phyloP scores from a whole-genome alignment of 768 basidiomycete species.

The Lactifluus echinatus region DNA sequence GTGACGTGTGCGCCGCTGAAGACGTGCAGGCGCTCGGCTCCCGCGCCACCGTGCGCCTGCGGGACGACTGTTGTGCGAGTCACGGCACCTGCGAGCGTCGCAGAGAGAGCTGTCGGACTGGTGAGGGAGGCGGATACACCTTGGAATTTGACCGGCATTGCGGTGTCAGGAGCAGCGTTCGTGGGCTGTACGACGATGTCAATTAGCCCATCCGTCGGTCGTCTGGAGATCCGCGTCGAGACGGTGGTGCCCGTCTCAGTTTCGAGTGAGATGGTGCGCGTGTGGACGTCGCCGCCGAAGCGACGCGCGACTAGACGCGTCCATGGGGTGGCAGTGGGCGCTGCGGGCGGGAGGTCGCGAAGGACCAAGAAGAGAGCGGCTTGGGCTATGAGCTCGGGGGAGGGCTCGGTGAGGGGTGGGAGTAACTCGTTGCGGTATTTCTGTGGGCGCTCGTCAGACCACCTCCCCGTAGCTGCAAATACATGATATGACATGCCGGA shows the following conservation, averaged over 20 bases:
- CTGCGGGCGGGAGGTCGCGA: slow-evolving; percentile 41
- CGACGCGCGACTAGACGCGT: slow-evolving; percentile 59
- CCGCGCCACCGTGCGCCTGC: slow-evolving; percentile 46
- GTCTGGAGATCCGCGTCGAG: slow-evolving; percentile 39
- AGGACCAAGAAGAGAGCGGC: slow-evolving; percentile 70
- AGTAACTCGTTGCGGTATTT: slow-evolving; percentile 82
- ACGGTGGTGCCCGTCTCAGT: slow-evolving; percentile 38
- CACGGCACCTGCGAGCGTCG: slow-evolving; percentile 43
- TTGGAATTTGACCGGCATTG: slow-evolving; percentile 33
- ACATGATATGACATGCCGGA: slow-evolving; percentile 39
- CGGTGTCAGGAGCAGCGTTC: slow-evolving; percentile 19
- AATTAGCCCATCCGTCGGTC: slow-evolving; percentile 28
- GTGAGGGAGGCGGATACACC: slow-evolving; percentile 46
- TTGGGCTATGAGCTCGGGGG: slow-evolving; percentile 60
- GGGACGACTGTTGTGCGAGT: slow-evolving; percentile 64
- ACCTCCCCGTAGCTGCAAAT: background rate
- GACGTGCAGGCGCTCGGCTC: slow-evolving; percentile 67
- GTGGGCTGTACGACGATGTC: slow-evolving; percentile 42
- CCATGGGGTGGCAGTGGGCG: slow-evolving; percentile 48
- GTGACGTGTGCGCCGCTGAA: slow-evolving; percentile 58
- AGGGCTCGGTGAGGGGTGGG: slow-evolving; percentile 50
- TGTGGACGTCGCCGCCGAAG: slow-evolving; percentile 67
- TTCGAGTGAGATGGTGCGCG: slow-evolving; percentile 54
- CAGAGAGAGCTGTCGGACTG: slow-evolving; percentile 43
- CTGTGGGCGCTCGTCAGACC: slow-evolving; percentile 31